Evolutionary conservation across 805 yeast genomes (phyloP), one percentile per base, ranked within the genome.

Genomic region (Yamadazyma philogaea): DNA sequence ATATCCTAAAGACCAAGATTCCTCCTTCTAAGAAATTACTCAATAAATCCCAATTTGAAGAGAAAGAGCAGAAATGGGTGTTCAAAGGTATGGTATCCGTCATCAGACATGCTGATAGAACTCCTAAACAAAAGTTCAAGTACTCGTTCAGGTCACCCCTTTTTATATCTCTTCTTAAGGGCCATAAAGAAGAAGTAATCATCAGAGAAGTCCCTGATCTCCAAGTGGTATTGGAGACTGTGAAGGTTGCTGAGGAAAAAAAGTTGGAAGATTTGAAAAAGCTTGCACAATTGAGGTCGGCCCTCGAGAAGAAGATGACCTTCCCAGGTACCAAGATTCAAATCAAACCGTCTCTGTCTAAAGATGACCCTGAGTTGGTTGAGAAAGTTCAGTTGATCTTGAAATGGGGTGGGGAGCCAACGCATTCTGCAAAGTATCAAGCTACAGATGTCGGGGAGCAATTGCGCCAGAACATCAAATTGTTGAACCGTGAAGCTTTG

Each of bases 321-420:
- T 82, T 93, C 53, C 97, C 98, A 1, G 99, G 99, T 7, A 93
- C 99, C 0, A 93, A 93, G 59, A 84, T 93, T 47, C 99, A 93
- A 66, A 68, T 93, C 54, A 93, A 93, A 61, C 99, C 99, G 0
- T 82, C 91, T 3, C 58, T 90, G 43, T 75, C 77, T 53, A 66
- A 71, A 11, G 81, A 78, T 30, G 74, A 71, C 45, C 66, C 70
- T 3, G 82, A 77, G 28, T 81, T 82, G 26, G 93, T 93, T 16
- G 97, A 91, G 51, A 93, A 93, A 60, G 97, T 91, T 18, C 99
- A 93, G 63, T 82, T 93, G 49, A 95, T 93, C 48, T 72, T 93
- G 54, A 93, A 93, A 61, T 93, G 99, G 99, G 99, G 99, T 54
- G 99, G 99, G 49, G 99, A 93, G 63, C 97, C 99, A 5, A 93